Evolutionary conservation across 257 asterid genomes (phyloP), one percentile per base, ranked within the genome.

Genomic region (Salvia rosmarinus): DNA sequence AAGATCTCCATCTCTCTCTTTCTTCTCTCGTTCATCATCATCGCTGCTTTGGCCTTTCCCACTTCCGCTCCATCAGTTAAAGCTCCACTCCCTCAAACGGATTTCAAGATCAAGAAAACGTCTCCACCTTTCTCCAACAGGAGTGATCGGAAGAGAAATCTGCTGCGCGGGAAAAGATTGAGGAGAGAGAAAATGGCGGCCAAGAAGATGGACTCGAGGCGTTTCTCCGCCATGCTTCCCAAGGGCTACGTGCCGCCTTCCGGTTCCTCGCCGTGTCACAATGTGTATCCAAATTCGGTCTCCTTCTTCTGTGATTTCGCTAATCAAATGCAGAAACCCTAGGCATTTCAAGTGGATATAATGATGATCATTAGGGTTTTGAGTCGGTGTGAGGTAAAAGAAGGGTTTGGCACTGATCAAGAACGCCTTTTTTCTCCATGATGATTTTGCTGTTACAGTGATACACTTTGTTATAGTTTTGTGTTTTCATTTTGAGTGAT

Each of bases 161-260:
- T 35, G 37, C 37, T 6, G 6, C 40, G 7, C 7, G 9, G 50
- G 69, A 63, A 14, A 13, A 79, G 19, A 44, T 32, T n/a, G 30
- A 82, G 52, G 77, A 79, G 49, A 64, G 63, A 7, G 28, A 72
- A 9, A 37, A 51, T 10, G 51, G 10, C 3, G 50, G 6, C 23
- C 23, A 39, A 78, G 55, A 82, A 68, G 20, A 2, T 19, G 16
- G 74, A 69, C 4, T n/a, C 64, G 1, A 72, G 77, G 82, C 66
- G 80, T 20, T 89, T 84, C 70, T 76, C 85, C 0, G 92, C 85
- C 9, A 90, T 90, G 97, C 90, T 90, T 16, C 97, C 97, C 6
- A 87, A 87, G 79, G 94, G 95, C 20, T 87, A 75, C 77, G 88
- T 90, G 49, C 96, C 96, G 65, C 96, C 97, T 75, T 88, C 96